Base-by-base conservation (phyloP, 352 stramenopile genomes). In the Phytophthora nicotianae region DNA sequence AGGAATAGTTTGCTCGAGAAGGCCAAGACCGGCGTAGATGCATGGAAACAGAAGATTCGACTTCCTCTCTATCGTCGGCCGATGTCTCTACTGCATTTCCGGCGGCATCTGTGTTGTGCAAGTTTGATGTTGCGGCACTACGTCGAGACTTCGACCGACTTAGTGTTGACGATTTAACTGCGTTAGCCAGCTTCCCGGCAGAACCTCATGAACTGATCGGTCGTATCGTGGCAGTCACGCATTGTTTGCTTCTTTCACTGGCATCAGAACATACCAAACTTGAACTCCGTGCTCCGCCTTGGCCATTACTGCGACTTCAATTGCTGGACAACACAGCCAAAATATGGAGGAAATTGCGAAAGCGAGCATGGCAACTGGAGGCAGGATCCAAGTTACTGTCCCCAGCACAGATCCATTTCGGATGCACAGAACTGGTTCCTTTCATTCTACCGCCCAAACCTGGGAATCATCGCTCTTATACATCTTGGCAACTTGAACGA, bases 261-360 rank as follows among this genome's bases (percentile, higher is more conserved):
- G 32, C 76, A 2, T 35, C 58, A 3, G 37, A 58, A 7, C 68
- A 80, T 27, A 74, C 32, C 16, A 45, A 17, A 5, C 65, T 75
- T 8, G 48, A 73, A n/a, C 66, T 85, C 10, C 27, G 53, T 14
- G 23, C 76, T 4, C 50, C 56, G 10, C 70, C 71, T 14, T 91
- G 82, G 82, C 17, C 72, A 10, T 24, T 88, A n/a, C 50, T 91
- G 41, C 66, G 82, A 20, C 70, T 91, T 33, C 72, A 88, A 43
- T 8, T 91, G 19, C 62, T 88, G 6, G 50, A 71, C 5, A 50
- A 76, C 10, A 49, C 70, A 6, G 23, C 50, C 2, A 33, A 41
- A 19, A 62, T 86, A 2, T 81, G 70, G 63, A 35, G 46, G 24
- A 83, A 79, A 33, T 62, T 89, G 20, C 43, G 57, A 24, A 85